Evolutionary conservation across 2,329 filamentous ascomycete species (phyloP).

Genomic region (Hymenoscyphus albidus): DNA sequence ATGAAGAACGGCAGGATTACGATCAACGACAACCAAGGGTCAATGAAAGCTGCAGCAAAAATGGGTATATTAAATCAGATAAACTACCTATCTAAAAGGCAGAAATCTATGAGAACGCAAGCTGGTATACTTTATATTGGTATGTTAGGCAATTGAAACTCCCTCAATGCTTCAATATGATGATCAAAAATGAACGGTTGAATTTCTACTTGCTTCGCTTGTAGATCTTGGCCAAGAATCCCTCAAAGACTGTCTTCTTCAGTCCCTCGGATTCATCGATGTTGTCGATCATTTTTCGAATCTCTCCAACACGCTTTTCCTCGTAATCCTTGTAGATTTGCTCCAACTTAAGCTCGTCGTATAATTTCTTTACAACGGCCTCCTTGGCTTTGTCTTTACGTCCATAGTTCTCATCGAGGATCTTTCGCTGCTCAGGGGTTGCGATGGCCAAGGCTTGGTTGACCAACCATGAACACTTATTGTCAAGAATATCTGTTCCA

Average conservation of each 20-base stretch:
- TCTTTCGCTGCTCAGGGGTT: slow-evolving; percentile 78
- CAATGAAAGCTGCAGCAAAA: no score
- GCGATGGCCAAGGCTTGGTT: slow-evolving; percentile 85
- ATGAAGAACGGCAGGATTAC: no score
- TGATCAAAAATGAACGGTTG: neutral
- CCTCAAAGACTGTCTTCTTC: slow-evolving; percentile 85
- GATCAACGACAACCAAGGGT: no score
- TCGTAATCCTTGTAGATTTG: slow-evolving; percentile 84
- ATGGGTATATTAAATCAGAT: slow-evolving; percentile 1
- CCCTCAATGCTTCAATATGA: neutral
- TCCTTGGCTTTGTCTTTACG: slow-evolving; percentile 83
- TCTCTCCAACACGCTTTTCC: slow-evolving; percentile 76
- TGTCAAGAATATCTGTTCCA: slow-evolving; percentile 97
- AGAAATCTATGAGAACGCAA: neutral
- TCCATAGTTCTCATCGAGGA: slow-evolving; percentile 91
- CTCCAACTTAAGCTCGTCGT: slow-evolving; percentile 79
- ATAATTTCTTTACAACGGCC: slow-evolving; percentile 82
- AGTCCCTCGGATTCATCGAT: slow-evolving; percentile 85
- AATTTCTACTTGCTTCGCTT: slow-evolving; percentile 83
- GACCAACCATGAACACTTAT: slow-evolving; percentile 98
- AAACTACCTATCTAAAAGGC: neutral
- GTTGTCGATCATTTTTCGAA: slow-evolving; percentile 68
- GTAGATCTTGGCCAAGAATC: slow-evolving; percentile 95
- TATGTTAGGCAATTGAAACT: neutral
- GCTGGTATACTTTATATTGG: neutral